Evolutionary conservation across 73 alveolate genomes (phyloP), one percentile per base, ranked within the genome.

Genomic region (Halteria grandinella): DNA sequence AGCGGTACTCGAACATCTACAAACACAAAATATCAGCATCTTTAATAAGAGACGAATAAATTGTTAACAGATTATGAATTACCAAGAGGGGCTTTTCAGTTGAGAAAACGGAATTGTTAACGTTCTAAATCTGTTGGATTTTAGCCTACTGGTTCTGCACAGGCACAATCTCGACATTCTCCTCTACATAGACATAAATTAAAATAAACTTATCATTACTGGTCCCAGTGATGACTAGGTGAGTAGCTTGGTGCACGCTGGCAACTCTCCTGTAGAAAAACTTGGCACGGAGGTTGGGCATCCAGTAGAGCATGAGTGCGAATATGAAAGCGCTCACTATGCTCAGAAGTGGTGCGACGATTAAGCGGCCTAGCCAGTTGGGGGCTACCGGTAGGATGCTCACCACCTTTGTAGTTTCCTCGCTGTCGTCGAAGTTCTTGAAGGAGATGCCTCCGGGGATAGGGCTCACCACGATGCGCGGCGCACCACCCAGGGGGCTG

Each of bases 1-100:
- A 77, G 12, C 89, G 8, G 54, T 60, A 62, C 17, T 15, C 47
- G 45, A 77, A 77, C 8, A 55, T 77, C 88, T 75, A 57, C 11
- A 60, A 44, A 32, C 11, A 33, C 5, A 57, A 12, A 12, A 62
- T 37, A 39, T 39, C 15, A 39, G 50, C 15, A 39, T 39, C 10
- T 39, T 39, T 39, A 39, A 11, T 11, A 39, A 11, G 50, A 39
- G 10, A 10, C 10, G 15, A 11, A 39, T 39, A 39, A 39, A 11
- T 39, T 39, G 15, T 53, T 48, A n/a, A 48, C 20, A 31, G 20
- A 8, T 7, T 48, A 48, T 11, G 15, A 15, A 11, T 48, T n/a
- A 53, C 21, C 28, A 7, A 10, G 10, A 29, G 29, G 33, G 28
- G 21, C 49, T 53, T 23, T 23, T 11, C 21, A 21, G 5, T n/a